Conservation (phyloP, 2,329 filamentous ascomycete genomes). For the Myrmaecium sp. region DNA sequence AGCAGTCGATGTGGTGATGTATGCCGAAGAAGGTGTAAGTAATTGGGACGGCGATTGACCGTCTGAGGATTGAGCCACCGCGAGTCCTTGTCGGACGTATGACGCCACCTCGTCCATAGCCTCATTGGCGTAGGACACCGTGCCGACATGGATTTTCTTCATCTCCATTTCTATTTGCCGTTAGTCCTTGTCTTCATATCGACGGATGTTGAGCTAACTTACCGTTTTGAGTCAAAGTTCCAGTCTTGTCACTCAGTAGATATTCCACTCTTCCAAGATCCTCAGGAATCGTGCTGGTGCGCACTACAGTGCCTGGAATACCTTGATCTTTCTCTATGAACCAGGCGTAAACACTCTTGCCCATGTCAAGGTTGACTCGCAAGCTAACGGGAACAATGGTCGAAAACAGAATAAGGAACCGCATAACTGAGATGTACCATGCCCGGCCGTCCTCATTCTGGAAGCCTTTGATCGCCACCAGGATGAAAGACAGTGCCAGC, state of each 20-base stretch:
- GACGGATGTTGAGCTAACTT: constrained; percentile 10
- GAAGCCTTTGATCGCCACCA: constrained; percentile 79
- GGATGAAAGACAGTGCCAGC: constrained; percentile 64
- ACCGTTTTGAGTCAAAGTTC: constrained; percentile 88
- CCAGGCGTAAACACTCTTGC: constrained; percentile 87
- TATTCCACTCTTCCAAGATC: constrained; percentile 94
- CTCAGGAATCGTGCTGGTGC: constrained; percentile 94
- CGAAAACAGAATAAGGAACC: constrained; percentile 97
- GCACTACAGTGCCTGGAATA: constrained; percentile 81
- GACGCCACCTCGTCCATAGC: constrained; percentile 93
- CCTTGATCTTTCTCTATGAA: constrained; percentile 86
- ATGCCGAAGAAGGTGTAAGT: constrained; percentile 60
- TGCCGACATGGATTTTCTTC: constrained; percentile 96
- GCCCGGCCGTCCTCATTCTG: constrained; percentile 43
- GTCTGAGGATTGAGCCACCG: constrained; percentile 22
- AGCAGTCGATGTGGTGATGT: constrained; percentile 40
- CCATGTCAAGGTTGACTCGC: constrained; percentile 91
- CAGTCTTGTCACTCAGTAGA: constrained; percentile 89
- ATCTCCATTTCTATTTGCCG: constrained; percentile 66
- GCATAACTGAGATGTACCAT: constrained; percentile 96
- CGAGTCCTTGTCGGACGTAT: constrained; percentile 75
- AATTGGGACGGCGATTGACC: constrained; percentile 25
- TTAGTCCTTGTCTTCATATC: constrained; percentile 6
- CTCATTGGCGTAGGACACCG: constrained; percentile 94
- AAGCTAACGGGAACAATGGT: constrained; percentile 96